Evolutionary conservation across 176 grass and related monocot genomes (phyloP).

Genomic region (Hyparrhenia diplandra): DNA sequence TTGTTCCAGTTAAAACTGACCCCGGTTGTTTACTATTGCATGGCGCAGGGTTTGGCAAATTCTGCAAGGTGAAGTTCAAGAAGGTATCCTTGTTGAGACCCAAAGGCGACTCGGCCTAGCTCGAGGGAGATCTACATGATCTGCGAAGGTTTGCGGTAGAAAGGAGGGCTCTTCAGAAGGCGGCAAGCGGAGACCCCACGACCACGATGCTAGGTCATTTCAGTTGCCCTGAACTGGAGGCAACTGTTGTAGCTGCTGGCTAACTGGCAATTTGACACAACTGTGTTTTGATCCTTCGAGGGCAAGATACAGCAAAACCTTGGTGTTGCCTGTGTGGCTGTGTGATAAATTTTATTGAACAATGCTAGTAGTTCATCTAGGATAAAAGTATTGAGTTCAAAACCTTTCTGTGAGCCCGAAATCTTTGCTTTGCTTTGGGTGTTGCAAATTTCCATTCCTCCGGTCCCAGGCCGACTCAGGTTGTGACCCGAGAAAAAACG

Average conservation of each 20-base stretch:
- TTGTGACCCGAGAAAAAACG: not conserved
- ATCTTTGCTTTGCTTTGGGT: not conserved
- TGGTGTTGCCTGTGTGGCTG: not conserved
- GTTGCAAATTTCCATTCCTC: not conserved
- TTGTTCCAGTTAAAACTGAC: not conserved
- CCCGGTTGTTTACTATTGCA: too few relatives aligned
- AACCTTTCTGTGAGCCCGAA: not conserved
- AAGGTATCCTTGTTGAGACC: constrained; percentile 80
- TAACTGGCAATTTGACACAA: not conserved
- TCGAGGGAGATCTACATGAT: constrained; percentile 95
- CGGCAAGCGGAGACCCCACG: not conserved
- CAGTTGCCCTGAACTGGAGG: not conserved
- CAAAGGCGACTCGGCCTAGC: constrained; percentile 73
- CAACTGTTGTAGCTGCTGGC: not conserved
- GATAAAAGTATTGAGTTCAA: too few relatives aligned
- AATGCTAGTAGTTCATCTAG: too few relatives aligned
- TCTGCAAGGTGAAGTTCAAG: constrained; percentile 73
- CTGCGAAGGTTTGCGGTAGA: constrained; percentile 68
- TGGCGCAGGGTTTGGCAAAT: constrained; percentile 52
- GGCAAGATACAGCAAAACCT: not conserved
- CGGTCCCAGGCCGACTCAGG: not conserved
- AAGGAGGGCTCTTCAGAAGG: not conserved
- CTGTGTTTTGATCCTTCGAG: not conserved
- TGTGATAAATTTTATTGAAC: not conserved
- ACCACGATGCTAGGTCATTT: not conserved